Evolutionary conservation across 441 rosid genomes (phyloP).

Genomic region (Adansonia grandidieri): DNA sequence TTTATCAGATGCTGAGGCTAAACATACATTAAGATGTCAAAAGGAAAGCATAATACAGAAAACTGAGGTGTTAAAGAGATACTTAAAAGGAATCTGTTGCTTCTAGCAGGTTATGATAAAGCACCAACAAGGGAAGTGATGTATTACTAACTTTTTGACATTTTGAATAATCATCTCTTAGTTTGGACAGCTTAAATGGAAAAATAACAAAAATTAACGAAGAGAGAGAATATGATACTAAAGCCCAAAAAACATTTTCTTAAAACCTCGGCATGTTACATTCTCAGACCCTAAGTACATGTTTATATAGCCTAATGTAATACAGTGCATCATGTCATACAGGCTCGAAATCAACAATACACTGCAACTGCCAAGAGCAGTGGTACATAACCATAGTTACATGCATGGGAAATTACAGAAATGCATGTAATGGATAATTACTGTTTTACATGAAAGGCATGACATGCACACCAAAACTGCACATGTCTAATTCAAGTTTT

Average conservation of each 20-base stretch:
- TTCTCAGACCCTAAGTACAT: background rate
- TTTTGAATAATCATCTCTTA: background rate
- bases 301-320: background rate
- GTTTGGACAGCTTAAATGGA: background rate
- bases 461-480: background rate
- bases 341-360: background rate
- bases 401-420: background rate
- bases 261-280: background rate
- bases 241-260: background rate
- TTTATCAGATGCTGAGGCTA: slow-evolving; percentile 11
- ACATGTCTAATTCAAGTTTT: too few relatives aligned
- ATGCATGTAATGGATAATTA: background rate
- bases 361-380: background rate
- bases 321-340: background rate
- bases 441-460: background rate
- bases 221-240: background rate
- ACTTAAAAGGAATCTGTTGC: background rate
- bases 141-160: background rate
- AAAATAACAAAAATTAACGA: background rate
- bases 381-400: background rate
- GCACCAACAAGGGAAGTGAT: background rate
- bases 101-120: background rate
- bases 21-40: slow-evolving; percentile 7
- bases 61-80: background rate
- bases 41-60: background rate